phyloP scores from a whole-genome alignment of 2,329 filamentous ascomycete species.

The Aureobasidium pullulans region DNA sequence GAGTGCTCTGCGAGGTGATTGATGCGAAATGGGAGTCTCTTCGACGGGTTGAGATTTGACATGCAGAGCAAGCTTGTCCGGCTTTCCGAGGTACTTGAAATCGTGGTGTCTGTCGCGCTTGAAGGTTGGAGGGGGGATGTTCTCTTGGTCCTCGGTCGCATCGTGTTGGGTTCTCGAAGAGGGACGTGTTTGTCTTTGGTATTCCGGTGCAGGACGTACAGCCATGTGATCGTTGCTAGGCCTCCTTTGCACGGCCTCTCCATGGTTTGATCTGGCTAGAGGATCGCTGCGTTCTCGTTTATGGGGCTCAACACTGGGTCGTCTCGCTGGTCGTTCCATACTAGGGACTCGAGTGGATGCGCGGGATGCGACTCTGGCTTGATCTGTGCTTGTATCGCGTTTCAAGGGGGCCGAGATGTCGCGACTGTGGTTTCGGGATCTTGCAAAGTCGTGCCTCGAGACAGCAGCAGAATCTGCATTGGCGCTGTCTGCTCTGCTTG shows the following conservation, averaged over 20 bases:
- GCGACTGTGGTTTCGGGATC: constrained; percentile 19
- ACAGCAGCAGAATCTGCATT: constrained; percentile 23
- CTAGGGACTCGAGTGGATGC: constrained; percentile 26
- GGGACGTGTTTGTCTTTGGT: constrained; percentile 43
- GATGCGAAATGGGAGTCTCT: constrained; percentile 30
- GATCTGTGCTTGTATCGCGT: constrained; percentile 20
- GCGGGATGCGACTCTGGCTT: constrained; percentile 24
- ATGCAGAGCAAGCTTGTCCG: constrained; percentile 46
- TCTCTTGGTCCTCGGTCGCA: constrained; percentile 72
- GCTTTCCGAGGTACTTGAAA: constrained; percentile 49
- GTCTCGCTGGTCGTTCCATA: constrained; percentile 21
- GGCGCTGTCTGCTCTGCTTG: constrained; percentile 26
- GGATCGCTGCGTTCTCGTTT: constrained; percentile 9
- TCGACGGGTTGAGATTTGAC: constrained; percentile 35
- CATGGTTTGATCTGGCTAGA: not conserved
- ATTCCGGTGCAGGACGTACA: constrained; percentile 20
- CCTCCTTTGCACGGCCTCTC: not conserved
- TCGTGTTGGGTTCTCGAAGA: constrained; percentile 48
- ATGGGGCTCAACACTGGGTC: constrained; percentile 20
- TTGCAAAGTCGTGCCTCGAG: constrained; percentile 29
- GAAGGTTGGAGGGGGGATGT: constrained; percentile 65
- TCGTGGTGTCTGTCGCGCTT: constrained; percentile 52
- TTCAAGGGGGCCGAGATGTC: constrained; percentile 21
- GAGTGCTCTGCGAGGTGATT: constrained; percentile 38
- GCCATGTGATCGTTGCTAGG: constrained; percentile 22